Percentiles rank a stretch among this genome's conserved stretches.
Conservation (phyloP, 495 filamentous ascomycete genomes). For the Lepidopterella palustris region DNA sequence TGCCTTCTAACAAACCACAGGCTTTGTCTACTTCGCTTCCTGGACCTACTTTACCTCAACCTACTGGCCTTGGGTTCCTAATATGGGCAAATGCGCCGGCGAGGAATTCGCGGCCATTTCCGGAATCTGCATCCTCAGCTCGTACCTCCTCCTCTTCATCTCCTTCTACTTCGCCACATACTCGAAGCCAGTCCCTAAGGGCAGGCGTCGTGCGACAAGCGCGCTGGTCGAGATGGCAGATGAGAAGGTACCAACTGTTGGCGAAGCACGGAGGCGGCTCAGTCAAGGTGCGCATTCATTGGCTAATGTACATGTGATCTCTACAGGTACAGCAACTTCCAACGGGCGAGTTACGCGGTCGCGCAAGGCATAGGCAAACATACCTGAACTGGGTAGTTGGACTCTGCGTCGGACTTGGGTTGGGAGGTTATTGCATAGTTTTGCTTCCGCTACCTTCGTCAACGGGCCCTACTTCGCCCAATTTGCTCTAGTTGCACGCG, state of each 20-base stretch:
- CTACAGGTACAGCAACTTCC: not conserved
- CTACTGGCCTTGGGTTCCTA: conserved; percentile 84
- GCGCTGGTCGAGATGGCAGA: conserved; percentile 43
- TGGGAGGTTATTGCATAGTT: not conserved
- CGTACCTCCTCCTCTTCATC: conserved; percentile 96
- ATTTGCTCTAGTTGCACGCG: too few relatives aligned
- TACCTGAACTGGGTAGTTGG: not conserved
- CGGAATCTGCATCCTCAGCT: conserved; percentile 83
- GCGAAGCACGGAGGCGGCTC: conserved; percentile 34
- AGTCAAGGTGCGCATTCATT: conserved; percentile 18
- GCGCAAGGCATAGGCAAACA: conserved; percentile 17
- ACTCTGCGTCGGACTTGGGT: too few relatives aligned
- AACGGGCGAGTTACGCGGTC: conserved; percentile 16
- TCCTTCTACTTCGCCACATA: conserved; percentile 98
- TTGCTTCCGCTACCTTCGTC: too few relatives aligned
- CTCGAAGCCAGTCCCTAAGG: conserved; percentile 57
- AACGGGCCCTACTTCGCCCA: too few relatives aligned
- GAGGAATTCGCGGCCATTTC: conserved; percentile 97
- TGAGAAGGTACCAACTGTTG: conserved; percentile 40
- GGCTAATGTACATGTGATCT: conserved; percentile 6
- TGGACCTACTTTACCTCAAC: conserved; percentile 59
- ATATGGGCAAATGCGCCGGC: conserved; percentile 77
- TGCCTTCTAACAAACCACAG: conserved; percentile 36
- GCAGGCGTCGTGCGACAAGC: conserved; percentile 34
- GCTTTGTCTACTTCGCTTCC: conserved; percentile 43